Evolutionary conservation across 2,329 filamentous ascomycete species (phyloP), one percentile per base, ranked within the genome.

Genomic region (Beauveria rudraprayagi): DNA sequence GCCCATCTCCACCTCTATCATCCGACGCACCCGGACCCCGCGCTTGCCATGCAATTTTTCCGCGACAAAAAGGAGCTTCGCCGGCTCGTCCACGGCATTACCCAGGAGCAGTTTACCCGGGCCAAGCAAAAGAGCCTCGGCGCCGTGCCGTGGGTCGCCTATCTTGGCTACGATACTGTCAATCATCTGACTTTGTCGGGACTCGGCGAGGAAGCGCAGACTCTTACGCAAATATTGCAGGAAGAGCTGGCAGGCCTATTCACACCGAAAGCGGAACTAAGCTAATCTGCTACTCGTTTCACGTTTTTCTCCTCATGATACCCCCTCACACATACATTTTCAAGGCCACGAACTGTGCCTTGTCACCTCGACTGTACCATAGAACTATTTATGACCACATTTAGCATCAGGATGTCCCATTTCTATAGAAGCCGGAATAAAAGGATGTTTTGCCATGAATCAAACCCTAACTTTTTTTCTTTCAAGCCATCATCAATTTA

Each of bases 1-100:
- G 82, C 83, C 0, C 83, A 85, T 64, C 72, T 86, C 3, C 75
- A 79, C 30, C 73, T 86, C 1, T 75, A 81, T 61, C 83, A 85
- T 66, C 83, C 83, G 0, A 78, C 78, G 0, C 72, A 73, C 2
- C 83, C 83, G 0, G 75, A 76, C 28, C 74, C 78, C 24, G 69
- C 72, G 2, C 74, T 75, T 1, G 83, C 83, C 0, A 66, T 85
- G 11, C 67, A 74, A 2, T 77, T 80, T 58, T 76, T 85, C 62
- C 64, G 67, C 50, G 67, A 75, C 55, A 71, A 67, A 61, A 61
- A 70, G 37, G 68, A 64, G 34, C 60, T 76, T 37, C 67, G 70
- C 55, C 66, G 64, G 19, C 41, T 74, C 26, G 67, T 72, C 5
- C 34, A 62, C 34, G 47, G 46, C 19, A 44, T 54, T 34, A 56